Base-by-base conservation (phyloP, 2,329 filamentous ascomycete species). In the Ophiocordyceps australis region DNA sequence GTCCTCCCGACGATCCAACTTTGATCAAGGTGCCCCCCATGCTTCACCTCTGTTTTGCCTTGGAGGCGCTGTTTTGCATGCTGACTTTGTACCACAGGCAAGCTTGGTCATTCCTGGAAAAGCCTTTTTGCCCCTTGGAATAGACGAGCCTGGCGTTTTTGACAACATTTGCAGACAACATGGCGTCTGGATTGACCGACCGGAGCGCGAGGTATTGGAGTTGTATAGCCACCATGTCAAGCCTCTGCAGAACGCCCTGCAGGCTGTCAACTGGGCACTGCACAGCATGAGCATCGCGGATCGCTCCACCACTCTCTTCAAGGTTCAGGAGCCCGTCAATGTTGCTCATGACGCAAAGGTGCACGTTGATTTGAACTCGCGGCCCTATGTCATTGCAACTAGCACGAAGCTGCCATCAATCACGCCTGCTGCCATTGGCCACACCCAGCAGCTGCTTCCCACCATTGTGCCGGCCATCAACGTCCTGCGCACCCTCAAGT, bases 251-350 rank as follows among this genome's bases (percentile, higher is more conserved):
- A 22, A 42, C 15, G 47, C 41, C 7, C 20, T 50, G 1, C 15
- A 30, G 5, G 43, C 38, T 1, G 28, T 50, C 7, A 49, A 49
- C 28, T 41, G 37, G 39, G 29, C 24, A 5, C 37, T 53, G 9
- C 39, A 47, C 10, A 40, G 51, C n/a, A 36, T 49, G 33, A 39
- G 46, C 5, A 39, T 35, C 2, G 40, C 38, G 5, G 36, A 45
- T 10, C 32, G 38, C 13, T 25, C 36, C 6, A 30, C 35, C 3
- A 30, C 34, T 5, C 35, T 32, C 3, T 47, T 46, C 24, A 28
- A 50, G 8, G 35, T 41, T 4, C 49, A 52, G 22, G 23, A 29
- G 7, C 38, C 39, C 3, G 32, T 30, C 3, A 32, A 34, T 12
- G 28, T 28, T 9, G 21, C 26, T 10, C 9, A 24, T 1, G 34